Evolutionary conservation across 2,329 filamentous ascomycete species (phyloP).

Genomic region (Cryphonectria japonica): DNA sequence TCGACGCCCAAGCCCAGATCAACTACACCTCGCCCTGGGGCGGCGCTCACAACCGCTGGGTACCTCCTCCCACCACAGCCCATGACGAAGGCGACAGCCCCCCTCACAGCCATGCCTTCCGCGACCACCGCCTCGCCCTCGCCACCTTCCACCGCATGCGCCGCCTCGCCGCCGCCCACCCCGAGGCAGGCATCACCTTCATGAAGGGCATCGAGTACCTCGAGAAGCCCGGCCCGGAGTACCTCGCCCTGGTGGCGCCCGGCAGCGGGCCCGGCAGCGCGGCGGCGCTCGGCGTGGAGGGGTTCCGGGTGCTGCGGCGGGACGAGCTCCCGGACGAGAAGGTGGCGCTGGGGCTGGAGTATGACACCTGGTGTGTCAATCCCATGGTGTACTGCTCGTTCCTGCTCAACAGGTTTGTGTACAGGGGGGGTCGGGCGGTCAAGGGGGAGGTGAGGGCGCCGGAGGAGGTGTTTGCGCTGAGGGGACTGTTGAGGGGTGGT

Average conservation of each 20-base stretch:
- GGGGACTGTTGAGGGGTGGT: conserved; percentile 30
- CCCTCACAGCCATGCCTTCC: conserved; percentile 4
- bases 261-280: conserved; percentile 34
- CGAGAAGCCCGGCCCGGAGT: conserved; percentile 48
- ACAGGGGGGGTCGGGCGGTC: conserved; percentile 42
- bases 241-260: conserved; percentile 41
- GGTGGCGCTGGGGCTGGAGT: conserved; percentile 53
- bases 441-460: conserved; percentile 42
- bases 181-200: conserved; percentile 52
- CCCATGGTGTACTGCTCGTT: conserved; percentile 58
- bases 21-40: conserved; percentile 63
- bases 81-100: neutral
- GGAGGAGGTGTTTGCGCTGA: conserved; percentile 44
- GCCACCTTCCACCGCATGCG: conserved; percentile 49
- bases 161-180: conserved; percentile 35
- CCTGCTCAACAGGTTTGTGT: conserved; percentile 47
- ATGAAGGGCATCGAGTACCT: conserved; percentile 56
- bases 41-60: conserved; percentile 59
- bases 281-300: conserved; percentile 39
- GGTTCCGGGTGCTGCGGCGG: conserved; percentile 42
- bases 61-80: conserved; percentile 39
- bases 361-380: conserved; percentile 59
- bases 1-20: conserved; percentile 45
- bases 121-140: conserved; percentile 49
- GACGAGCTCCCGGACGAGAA: conserved; percentile 46